Base-by-base conservation (phyloP, 164 flowering plant genomes). In the grape (Vitis vinifera) region DNA sequence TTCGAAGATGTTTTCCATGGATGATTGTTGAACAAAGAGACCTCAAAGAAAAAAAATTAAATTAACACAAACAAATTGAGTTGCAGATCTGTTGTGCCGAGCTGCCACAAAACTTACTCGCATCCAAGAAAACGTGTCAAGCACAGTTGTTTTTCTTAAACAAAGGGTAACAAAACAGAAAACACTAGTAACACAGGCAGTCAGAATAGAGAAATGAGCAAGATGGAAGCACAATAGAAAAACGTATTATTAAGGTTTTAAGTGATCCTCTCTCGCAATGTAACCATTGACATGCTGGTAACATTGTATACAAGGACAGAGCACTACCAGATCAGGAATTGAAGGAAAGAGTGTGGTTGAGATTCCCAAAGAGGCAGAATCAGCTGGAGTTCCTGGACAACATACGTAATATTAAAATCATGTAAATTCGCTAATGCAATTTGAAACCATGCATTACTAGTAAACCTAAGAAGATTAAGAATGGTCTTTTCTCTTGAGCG, bases 371-470 rank as follows among this genome's bases (percentile, higher is more conserved):
- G 97, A 89, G 64, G 97, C 65, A 77, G 92, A 88, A 78, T 94
- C 98, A 50, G 94, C 97, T 17, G 98, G 98, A 47, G 91, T 90
- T 71, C 98, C 98, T 94, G 84, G 69, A 81, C 27, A 69, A 29
- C 16, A 70, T n/a, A 57, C 14, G 31, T 48, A 50, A 29, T 56
- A 64, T 13, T 14, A 8, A 14, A 29, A 5, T 29, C 14, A 37
- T 37, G 44, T 37, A 37, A 37, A 37, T 37, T 37, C 0, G 44
- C 44, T 37, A 37, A 11, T n/a, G 1, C 30, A 15, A 60, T 67
- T n/a, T 2, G 29, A 17, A 11, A 30, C 47, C 63, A 51, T 16
- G 27, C 27, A 30, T 1, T 70, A 61, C 3, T 31, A 51, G 2
- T 49, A 67, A 19, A 56, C 23, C 8, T 44, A 16, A 47, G n/a